Evolutionary conservation across 2,329 filamentous ascomycete species (phyloP), one percentile per base, ranked within the genome.

Genomic region (Diaporthe citriasiana): DNA sequence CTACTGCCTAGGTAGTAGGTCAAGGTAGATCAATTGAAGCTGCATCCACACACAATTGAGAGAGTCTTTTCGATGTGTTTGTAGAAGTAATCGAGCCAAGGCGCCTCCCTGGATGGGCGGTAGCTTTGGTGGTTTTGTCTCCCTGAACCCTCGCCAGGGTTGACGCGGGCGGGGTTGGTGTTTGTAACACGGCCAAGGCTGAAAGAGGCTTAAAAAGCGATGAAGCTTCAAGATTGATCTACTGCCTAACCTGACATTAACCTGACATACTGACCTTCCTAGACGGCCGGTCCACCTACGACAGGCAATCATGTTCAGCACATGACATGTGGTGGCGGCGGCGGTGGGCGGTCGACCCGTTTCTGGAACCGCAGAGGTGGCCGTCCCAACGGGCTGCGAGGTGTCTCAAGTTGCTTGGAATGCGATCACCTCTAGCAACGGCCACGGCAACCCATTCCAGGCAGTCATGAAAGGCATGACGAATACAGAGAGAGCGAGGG

Each of bases 391-490:
- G 47, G 57, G 45, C 70, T 45, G 35, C 25, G 12, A 42, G 22
- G 47, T 65, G 70, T 73, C 70, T 74, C 60, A 71, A 42, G 33
- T 30, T 30, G 35, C 30, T 33, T 70, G 71, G 73, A 75, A 75
- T 50, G 73, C 27, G n/a, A 72, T 71, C 45, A 59, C 71, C 71
- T 66, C 51, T 60, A 59, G 71, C 73, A 73, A 73, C 71, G 47
- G 63, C 63, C 40, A 47, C 40, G 17, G 63, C 63, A 68, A 68
- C 38, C 51, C 73, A 75, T 75, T 75, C 73, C 73, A 75, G 71
- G 66, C 60, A 55, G 38, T 50, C 42, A 55, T 42, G 15, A 45
- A 63, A 19, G 68, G 47, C 35, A n/a, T 66, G 40, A 56, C 33
- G 69, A 59, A 72, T 42, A 33, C 45, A 47, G 45, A 22, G 17